Percentiles rank a stretch among this genome's conserved stretches.
Evolutionary conservation across 1,284 basidiomycete species (phyloP).

Genomic region (Ustanciosporium gigantosporum): DNA sequence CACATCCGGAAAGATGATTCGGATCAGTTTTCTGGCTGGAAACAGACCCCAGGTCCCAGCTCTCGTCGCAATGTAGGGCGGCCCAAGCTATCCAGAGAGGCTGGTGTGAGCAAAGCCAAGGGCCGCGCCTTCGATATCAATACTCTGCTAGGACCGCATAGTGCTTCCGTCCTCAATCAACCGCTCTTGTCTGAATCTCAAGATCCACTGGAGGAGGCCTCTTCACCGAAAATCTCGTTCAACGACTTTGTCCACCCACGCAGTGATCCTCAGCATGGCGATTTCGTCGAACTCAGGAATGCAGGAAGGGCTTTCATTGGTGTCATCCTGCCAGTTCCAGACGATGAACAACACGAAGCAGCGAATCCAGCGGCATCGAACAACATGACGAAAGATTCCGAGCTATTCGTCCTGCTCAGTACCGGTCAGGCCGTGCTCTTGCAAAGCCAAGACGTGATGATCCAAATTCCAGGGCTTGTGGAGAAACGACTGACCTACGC

Average conservation of each 20-base stretch:
- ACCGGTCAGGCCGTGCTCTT: constrained; percentile 18
- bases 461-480: constrained; percentile 27
- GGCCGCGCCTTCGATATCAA: constrained; percentile 3
- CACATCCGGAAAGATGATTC: constrained; percentile 8
- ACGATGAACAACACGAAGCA: neutral
- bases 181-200: constrained; percentile 1
- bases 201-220: no score
- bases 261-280: constrained; percentile 16
- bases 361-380: neutral
- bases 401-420: constrained; percentile 24
- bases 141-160: constrained; percentile 11
- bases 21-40: constrained; percentile 25
- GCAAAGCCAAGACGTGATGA: constrained; percentile 37
- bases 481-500: constrained; percentile 2
- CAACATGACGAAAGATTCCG: neutral
- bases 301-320: constrained; percentile 3
- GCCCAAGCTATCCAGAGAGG: constrained; percentile 14
- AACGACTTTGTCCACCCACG: constrained; percentile 16
- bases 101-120: constrained; percentile 1
- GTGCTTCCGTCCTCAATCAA: constrained; percentile 3
- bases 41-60: constrained; percentile 22
- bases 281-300: constrained; percentile 36
- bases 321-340: constrained; percentile 13
- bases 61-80: constrained; percentile 13
- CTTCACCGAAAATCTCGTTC: no score